Conservation (phyloP, 441 rosid genomes). For the Euphorbia celastroides region DNA sequence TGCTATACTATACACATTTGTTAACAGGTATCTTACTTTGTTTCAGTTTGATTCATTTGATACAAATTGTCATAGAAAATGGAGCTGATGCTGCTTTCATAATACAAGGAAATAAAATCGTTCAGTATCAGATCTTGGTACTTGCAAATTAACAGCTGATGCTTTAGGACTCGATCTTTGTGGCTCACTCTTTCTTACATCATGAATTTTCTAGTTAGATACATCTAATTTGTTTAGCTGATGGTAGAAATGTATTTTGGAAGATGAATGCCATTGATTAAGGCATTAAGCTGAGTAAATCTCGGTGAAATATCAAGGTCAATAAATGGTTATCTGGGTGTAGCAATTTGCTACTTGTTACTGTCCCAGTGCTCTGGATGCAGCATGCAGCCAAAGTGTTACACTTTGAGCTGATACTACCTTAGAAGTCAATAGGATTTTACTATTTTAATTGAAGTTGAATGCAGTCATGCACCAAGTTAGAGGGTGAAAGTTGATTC, state of each 20-base stretch:
- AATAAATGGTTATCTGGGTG: not conserved
- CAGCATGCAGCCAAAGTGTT: not conserved
- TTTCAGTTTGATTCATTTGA: not conserved
- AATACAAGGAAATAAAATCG: not conserved
- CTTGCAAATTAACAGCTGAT: not conserved
- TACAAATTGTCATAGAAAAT: not conserved
- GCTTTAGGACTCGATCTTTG: not conserved
- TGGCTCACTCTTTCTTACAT: not conserved
- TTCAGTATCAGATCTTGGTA: not conserved
- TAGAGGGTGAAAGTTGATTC: not conserved
- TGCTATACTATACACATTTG: conserved; percentile 85
- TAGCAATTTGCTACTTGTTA: not conserved
- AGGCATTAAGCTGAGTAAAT: not conserved
- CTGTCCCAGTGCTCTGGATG: not conserved
- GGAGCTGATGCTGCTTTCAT: not conserved
- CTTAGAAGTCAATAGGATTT: not conserved
- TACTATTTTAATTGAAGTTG: not conserved
- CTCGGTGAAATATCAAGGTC: not conserved
- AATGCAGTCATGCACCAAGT: not conserved
- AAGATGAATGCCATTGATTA: not conserved
- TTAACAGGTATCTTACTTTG: conserved; percentile 57
- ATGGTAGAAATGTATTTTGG: not conserved
- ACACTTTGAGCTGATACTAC: not conserved
- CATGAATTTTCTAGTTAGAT: not conserved
- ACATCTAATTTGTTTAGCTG: not conserved